Conservation (phyloP, 192 early-diverging fungal genomes). For the Dispira parvispora region DNA sequence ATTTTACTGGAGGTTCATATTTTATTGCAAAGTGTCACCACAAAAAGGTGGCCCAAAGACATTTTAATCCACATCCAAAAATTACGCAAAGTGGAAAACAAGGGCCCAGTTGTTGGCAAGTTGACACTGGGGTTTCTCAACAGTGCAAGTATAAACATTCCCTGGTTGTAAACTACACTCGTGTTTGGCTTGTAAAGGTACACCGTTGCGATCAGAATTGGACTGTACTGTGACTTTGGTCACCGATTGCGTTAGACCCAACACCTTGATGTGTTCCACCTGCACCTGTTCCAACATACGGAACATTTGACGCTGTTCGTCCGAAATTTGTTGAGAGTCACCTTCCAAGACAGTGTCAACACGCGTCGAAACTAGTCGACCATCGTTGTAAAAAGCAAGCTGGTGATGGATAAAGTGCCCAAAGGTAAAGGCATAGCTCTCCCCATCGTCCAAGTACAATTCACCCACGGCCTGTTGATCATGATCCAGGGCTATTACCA, state of each 20-base stretch:
- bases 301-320: constrained; percentile 14
- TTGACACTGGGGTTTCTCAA: background rate
- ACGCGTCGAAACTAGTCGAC: background rate
- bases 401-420: background rate
- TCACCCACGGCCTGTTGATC: constrained; percentile 49
- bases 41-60: too few species aligned
- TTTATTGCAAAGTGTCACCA: too few species aligned
- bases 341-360: background rate
- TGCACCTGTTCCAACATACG: constrained; percentile 18
- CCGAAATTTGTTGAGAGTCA: background rate
- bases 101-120: background rate
- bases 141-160: background rate
- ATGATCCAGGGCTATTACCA: constrained; percentile 61
- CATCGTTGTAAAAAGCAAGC: background rate
- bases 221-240: background rate
- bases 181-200: background rate
- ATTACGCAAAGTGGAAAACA: background rate
- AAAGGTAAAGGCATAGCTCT: constrained; percentile 43
- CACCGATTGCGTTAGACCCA: constrained; percentile 14
- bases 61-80: too few species aligned
- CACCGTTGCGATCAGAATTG: background rate
- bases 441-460: constrained; percentile 89
- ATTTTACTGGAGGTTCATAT: too few species aligned
- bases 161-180: background rate
- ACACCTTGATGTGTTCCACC: constrained; percentile 26